phyloP scores from a whole-genome alignment of 768 basidiomycete genomes.

The Podaxis sp. region DNA sequence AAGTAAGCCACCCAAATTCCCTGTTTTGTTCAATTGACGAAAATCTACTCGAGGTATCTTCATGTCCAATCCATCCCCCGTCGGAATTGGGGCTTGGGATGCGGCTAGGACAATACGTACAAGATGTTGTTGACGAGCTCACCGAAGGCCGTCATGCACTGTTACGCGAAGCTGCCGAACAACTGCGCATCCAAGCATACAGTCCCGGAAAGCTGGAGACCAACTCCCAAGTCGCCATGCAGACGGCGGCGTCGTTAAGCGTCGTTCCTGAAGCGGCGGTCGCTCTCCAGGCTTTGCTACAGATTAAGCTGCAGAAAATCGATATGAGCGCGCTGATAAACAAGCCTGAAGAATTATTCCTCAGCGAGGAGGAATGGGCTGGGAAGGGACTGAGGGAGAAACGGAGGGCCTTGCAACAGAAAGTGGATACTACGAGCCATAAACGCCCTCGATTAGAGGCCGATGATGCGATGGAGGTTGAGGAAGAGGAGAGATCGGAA shows the following conservation, averaged over 20 bases:
- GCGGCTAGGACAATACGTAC: conserved; percentile 42
- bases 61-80: conserved; percentile 6
- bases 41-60: neutral
- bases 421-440: conserved; percentile 5
- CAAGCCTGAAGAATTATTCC: conserved; percentile 43
- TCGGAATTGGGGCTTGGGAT: conserved; percentile 28
- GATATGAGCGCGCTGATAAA: conserved; percentile 53
- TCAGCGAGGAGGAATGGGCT: conserved; percentile 52
- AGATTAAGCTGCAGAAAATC: conserved; percentile 45
- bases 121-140: conserved; percentile 42
- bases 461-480: conserved; percentile 25
- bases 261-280: conserved; percentile 39
- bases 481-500: conserved; percentile 29
- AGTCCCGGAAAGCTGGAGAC: neutral
- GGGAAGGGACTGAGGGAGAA: conserved; percentile 40
- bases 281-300: conserved; percentile 38
- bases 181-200: conserved; percentile 22
- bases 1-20: conserved; percentile 21
- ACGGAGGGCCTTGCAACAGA: conserved; percentile 21
- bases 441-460: conserved; percentile 8
- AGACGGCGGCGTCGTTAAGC: conserved; percentile 39
- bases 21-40: conserved; percentile 2
- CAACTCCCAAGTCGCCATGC: conserved; percentile 25
- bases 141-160: conserved; percentile 47
- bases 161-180: conserved; percentile 38